These are phyloP conservation scores for Pyrenophora seminiperda DNA, from an alignment of 2,329 filamentous ascomycete genomes.

Conservation along the genomic window DNA sequence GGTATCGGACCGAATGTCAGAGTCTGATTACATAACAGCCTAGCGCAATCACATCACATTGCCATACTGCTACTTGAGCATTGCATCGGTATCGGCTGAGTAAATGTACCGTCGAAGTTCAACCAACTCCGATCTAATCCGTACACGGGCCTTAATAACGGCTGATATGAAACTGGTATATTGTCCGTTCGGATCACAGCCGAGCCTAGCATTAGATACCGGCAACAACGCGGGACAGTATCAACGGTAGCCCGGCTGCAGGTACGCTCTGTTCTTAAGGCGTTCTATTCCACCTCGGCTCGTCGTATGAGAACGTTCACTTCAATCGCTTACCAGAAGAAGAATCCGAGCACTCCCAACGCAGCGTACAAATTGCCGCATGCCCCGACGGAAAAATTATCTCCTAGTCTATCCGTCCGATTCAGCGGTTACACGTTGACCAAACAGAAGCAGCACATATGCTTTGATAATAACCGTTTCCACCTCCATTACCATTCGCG, in stretches of 20 bases:
- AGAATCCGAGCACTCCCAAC: conserved; percentile 7
- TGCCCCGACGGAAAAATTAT: neutral
- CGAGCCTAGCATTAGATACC: conserved; percentile 22
- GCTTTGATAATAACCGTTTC: neutral
- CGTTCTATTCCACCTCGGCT: conserved; percentile 14
- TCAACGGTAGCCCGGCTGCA: conserved; percentile 30
- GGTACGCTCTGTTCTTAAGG: conserved; percentile 27
- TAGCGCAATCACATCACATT: conserved; percentile 4
- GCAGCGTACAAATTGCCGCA: conserved; percentile 8
- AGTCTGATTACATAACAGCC: conserved; percentile 1
- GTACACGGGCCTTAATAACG: conserved; percentile 23
- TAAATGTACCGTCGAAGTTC: conserved; percentile 7
- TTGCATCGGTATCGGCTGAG: conserved; percentile 2
- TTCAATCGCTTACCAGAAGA: conserved; percentile 7
- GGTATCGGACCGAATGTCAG: neutral
- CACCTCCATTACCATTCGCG: conserved; percentile 4
- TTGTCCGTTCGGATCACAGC: conserved; percentile 31
- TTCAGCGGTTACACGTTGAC: neutral
- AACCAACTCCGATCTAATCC: conserved; percentile 18
- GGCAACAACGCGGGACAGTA: conserved; percentile 12
- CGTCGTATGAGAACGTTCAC: conserved; percentile 1
- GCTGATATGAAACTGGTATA: conserved; percentile 25
- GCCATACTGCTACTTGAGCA: conserved; percentile 2
- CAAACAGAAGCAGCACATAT: conserved; percentile 8
- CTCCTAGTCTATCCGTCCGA: neutral